Evolutionary conservation across 2,329 filamentous ascomycete species (phyloP), one percentile per base, ranked within the genome.

Genomic region (Arthrobotrys entomopaga): DNA sequence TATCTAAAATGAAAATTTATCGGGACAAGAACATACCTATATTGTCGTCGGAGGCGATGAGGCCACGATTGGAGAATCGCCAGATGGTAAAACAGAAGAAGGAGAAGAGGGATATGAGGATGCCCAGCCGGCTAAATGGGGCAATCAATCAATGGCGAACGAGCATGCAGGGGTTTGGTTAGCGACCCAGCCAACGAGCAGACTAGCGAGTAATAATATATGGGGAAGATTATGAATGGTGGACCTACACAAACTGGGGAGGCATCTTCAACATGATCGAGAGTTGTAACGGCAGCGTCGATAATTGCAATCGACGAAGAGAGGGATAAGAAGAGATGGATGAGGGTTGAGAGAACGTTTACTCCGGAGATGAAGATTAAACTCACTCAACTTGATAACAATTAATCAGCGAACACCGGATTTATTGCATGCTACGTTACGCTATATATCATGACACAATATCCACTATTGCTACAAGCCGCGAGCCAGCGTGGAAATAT

Each of bases 1-100:
- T 65, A 56, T 66, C 42, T 1, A 1, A 46, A 60, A 61, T 43
- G 48, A 34, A 56, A n/a, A n/a, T n/a, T n/a, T n/a, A n/a, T n/a
- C n/a, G 61, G 24, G 60, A 54, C 40, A 61, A 65, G 54, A 65
- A 56, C 24, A 61, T 66, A 66, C 61, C 69, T 65, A 73, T 56
- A 52, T 34, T 38, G n/a, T 20, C 38, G n/a, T 73, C 67, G 67
- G 11, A n/a, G 26, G 66, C 61, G 29, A 34, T 34, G 10, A 10
- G 52, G 20, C 61, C 61, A 60, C 24, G 22, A 43, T 56, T 24
- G 42, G 69, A 66, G 48, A 66, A 54, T 4, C 69, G 69, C 69
- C 69, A 73, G 43, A 40, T 56, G 61, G 53, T 73, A 50, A 73
- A 66, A 56, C 69, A 66, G 48, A 73, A 40, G 50, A 73, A 24